Percentiles rank a stretch among this genome's conserved stretches.
Evolutionary conservation across 2,329 filamentous ascomycete genomes (phyloP).

Genomic region (Tolypocladium amazonense): DNA sequence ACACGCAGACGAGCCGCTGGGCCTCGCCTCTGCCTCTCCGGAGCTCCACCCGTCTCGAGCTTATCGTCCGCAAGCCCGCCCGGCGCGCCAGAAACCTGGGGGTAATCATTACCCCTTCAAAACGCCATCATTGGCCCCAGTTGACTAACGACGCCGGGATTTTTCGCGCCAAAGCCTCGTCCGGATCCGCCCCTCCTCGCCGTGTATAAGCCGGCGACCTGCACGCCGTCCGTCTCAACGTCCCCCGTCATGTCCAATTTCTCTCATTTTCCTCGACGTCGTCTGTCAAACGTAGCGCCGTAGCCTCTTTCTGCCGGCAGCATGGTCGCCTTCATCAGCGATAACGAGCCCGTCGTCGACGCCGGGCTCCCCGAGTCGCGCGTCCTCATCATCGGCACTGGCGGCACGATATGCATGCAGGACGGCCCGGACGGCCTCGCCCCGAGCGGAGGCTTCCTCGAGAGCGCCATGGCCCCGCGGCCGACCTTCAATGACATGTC

Average conservation of each 20-base stretch:
- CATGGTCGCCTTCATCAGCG: neutral
- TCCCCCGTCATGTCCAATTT: neutral
- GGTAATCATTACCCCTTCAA: neutral
- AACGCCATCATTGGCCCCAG: neutral
- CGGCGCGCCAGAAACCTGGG: neutral
- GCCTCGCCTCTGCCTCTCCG: neutral
- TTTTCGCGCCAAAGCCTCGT: neutral
- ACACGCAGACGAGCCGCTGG: neutral
- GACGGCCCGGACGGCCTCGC: conserved; percentile 69
- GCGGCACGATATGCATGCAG: conserved; percentile 86
- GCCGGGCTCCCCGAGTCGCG: conserved; percentile 56
- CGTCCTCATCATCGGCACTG: conserved; percentile 85
- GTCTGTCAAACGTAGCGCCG: neutral
- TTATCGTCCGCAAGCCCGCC: neutral
- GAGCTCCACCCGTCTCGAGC: neutral
- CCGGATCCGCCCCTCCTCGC: neutral
- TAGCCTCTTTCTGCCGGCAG: neutral
- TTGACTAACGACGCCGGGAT: neutral
- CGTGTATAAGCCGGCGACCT: neutral
- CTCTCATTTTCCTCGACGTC: neutral
- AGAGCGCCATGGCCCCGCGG: conserved; percentile 70
- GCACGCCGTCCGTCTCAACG: neutral
- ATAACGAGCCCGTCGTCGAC: conserved; percentile 4
- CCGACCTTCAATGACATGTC: conserved; percentile 72
- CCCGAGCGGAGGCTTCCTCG: conserved; percentile 69